Conservation (phyloP, 2,329 filamentous ascomycete genomes). For the Dactylellina drechsleri region DNA sequence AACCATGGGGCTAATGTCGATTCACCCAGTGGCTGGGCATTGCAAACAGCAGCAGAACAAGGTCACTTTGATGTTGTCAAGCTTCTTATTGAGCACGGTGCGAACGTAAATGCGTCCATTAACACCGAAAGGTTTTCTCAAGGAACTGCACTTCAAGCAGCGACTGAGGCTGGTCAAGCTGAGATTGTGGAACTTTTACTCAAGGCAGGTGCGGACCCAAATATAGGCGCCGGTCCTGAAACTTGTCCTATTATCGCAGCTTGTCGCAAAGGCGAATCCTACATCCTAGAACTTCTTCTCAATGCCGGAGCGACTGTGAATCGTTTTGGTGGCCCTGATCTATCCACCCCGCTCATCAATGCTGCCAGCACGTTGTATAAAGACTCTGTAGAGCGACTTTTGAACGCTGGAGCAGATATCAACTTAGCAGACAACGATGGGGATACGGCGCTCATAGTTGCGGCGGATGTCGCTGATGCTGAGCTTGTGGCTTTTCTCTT, state of each 20-base stretch:
- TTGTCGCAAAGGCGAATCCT: constrained; percentile 60
- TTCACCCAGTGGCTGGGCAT: constrained; percentile 32
- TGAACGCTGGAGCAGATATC: constrained; percentile 44
- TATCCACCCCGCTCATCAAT: constrained; percentile 62
- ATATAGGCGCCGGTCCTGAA: constrained; percentile 61
- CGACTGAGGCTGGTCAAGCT: constrained; percentile 60
- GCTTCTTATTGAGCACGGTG: constrained; percentile 25
- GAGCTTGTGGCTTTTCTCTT: constrained; percentile 61
- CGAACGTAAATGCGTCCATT: constrained; percentile 59
- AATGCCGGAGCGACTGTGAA: constrained; percentile 61
- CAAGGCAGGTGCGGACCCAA: constrained; percentile 61
- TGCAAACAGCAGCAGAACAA: constrained; percentile 38
- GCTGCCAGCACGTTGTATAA: constrained; percentile 61
- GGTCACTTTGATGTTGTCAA: constrained; percentile 38
- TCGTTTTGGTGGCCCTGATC: constrained; percentile 60
- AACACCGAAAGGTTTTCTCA: constrained; percentile 59
- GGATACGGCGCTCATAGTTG: constrained; percentile 61
- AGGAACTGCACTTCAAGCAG: constrained; percentile 63
- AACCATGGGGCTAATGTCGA: constrained; percentile 37
- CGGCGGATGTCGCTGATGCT: constrained; percentile 60
- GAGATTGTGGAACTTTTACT: constrained; percentile 62
- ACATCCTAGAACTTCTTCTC: constrained; percentile 61
- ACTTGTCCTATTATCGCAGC: constrained; percentile 62
- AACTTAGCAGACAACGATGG: constrained; percentile 36
- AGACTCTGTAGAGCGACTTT: constrained; percentile 54